Evolutionary conservation across 1,139 yeast species (phyloP).

Genomic region (Hyphopichia khmerensis): DNA sequence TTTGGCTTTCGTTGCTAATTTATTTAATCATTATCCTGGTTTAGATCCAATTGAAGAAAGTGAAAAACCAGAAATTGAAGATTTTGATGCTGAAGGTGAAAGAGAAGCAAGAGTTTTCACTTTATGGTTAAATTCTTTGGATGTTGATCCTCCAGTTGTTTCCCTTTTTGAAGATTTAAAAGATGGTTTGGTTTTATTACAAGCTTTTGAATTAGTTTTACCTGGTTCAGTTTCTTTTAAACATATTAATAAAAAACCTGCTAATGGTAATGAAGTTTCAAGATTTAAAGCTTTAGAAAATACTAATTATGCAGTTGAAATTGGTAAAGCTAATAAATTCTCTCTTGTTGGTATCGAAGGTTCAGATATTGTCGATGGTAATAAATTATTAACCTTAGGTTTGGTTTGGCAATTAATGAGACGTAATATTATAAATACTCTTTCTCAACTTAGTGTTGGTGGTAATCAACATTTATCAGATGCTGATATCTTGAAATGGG

Average conservation of each 20-base stretch:
- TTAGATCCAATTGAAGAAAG: conserved; percentile 91
- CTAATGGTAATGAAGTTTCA: conserved; percentile 67
- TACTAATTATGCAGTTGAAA: conserved; percentile 92
- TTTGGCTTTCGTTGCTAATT: conserved; percentile 94
- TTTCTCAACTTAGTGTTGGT: conserved; percentile 66
- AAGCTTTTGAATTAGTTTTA: conserved; percentile 93
- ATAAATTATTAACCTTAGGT: conserved; percentile 85
- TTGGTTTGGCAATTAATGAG: conserved; percentile 99
- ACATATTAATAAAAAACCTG: conserved; percentile 80
- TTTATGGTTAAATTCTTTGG: conserved; percentile 92
- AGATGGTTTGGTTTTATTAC: conserved; percentile 85
- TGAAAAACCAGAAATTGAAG: conserved; percentile 87
- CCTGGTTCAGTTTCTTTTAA: conserved; percentile 86
- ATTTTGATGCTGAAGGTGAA: conserved; percentile 98
- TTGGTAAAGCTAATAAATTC: conserved; percentile 89
- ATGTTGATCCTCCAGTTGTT: conserved; percentile 92
- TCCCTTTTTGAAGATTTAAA: conserved; percentile 90
- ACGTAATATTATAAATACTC: conserved; percentile 84
- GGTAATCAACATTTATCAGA: conserved; percentile 67
- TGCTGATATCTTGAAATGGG: conserved; percentile 89
- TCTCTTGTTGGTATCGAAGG: conserved; percentile 98
- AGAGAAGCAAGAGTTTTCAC: conserved; percentile 99
- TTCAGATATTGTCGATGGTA: conserved; percentile 94
- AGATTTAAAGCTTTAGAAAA: conserved; percentile 95
- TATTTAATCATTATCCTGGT: conserved; percentile 96